Conservation (phyloP, 1,284 basidiomycete genomes). For the Cystobasidiaceae sp. region DNA sequence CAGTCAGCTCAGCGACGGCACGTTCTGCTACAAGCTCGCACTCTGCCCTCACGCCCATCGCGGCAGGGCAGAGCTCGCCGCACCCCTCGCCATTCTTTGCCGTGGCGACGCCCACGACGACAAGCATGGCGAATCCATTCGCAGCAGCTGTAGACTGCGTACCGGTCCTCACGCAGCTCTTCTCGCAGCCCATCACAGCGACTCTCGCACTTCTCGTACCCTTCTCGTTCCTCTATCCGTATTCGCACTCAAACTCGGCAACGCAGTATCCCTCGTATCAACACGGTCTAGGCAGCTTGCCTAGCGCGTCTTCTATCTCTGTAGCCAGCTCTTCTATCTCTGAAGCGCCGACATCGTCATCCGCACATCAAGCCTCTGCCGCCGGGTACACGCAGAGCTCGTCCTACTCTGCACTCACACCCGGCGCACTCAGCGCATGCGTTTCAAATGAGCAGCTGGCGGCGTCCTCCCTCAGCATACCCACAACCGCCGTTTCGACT, state of each 20-base stretch:
- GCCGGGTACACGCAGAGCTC: not conserved
- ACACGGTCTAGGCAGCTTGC: constrained; percentile 7
- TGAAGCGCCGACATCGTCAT: constrained; percentile 29
- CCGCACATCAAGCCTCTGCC: constrained; percentile 10
- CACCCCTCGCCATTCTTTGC: constrained; percentile 19
- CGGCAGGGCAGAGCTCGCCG: constrained; percentile 7
- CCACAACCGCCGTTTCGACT: constrained; percentile 39
- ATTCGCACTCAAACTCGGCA: not conserved
- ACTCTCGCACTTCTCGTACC: constrained; percentile 41
- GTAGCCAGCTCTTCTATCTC: constrained; percentile 28
- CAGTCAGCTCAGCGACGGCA: constrained; percentile 1
- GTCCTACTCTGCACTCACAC: not conserved
- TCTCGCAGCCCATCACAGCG: constrained; percentile 37
- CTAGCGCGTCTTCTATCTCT: constrained; percentile 33
- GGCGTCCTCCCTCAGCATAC: constrained; percentile 38
- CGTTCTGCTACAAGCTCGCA: constrained; percentile 1
- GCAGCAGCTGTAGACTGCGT: constrained; percentile 13
- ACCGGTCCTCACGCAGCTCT: constrained; percentile 32
- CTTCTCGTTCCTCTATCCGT: constrained; percentile 38
- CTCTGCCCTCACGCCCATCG: not conserved
- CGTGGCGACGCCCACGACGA: constrained; percentile 21
- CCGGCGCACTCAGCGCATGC: not conserved
- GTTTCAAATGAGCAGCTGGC: constrained; percentile 40
- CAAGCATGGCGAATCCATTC: constrained; percentile 16
- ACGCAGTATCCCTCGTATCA: not conserved